These are phyloP conservation scores for Rhodotorula graminis DNA, from an alignment of 768 basidiomycete genomes.

Conservation along the genomic window DNA sequence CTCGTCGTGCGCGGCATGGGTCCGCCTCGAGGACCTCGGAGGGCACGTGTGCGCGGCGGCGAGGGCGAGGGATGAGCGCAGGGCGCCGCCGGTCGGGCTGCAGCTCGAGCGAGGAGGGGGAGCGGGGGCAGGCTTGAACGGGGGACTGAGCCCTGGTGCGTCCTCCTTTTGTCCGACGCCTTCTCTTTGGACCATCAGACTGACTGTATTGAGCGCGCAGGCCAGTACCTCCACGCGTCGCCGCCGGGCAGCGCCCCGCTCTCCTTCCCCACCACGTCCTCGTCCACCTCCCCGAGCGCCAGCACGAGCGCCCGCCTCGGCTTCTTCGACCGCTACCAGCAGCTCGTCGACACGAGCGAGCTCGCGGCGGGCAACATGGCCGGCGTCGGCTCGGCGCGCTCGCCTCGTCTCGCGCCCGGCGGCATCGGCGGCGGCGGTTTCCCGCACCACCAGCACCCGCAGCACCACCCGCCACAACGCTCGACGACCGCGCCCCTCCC, in stretches of 20 bases:
- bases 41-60: slow-evolving; percentile 22
- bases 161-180: too few relatives aligned
- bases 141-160: neutral
- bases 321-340: slow-evolving; percentile 36
- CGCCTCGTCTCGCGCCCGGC: neutral
- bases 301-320: slow-evolving; percentile 17
- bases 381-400: neutral
- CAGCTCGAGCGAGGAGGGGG: neutral
- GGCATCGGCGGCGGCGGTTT: neutral
- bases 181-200: too few relatives aligned
- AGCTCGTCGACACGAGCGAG: neutral
- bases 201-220: neutral
- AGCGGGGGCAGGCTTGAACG: neutral
- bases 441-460: neutral
- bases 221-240: neutral
- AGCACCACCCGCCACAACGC: neutral
- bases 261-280: neutral
- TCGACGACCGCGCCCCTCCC: neutral
- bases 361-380: neutral
- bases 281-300: neutral
- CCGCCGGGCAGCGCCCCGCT: slow-evolving; percentile 7
- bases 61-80: neutral
- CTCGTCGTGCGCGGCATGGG: slow-evolving; percentile 22
- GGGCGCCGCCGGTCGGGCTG: neutral
- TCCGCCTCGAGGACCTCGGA: slow-evolving; percentile 17